These are phyloP conservation scores for Hypoxylon sp. DNA, from an alignment of 2,329 filamentous ascomycete species.

Conservation along the genomic window DNA sequence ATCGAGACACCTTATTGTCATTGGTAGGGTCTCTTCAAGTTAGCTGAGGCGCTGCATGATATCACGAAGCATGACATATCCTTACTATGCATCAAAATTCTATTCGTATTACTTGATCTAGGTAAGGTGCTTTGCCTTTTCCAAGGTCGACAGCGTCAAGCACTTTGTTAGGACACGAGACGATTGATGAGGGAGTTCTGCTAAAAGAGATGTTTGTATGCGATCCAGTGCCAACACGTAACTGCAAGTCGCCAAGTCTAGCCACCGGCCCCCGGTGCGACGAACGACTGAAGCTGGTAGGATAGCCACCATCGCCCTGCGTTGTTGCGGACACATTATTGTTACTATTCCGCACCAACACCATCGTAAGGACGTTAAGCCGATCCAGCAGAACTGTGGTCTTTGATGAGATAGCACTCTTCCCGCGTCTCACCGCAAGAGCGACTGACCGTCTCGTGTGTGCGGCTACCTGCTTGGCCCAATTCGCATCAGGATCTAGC, in stretches of 20 bases:
- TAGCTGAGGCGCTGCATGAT: conserved; percentile 5
- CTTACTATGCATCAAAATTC: background rate
- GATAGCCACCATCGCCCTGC: conserved; percentile 21
- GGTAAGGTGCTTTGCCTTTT: background rate
- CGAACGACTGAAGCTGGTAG: conserved; percentile 5
- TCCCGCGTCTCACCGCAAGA: conserved; percentile 11
- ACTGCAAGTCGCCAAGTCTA: background rate
- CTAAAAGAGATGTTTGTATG: background rate
- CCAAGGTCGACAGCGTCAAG: background rate
- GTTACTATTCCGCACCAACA: conserved; percentile 12
- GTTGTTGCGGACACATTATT: conserved; percentile 5
- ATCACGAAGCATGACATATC: background rate
- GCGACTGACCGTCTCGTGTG: conserved; percentile 6
- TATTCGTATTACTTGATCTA: background rate
- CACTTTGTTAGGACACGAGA: background rate
- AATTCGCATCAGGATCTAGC: conserved; percentile 15
- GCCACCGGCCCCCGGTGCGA: background rate
- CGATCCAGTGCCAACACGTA: background rate
- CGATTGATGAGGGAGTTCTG: too few relatives aligned
- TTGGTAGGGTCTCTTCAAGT: conserved; percentile 15
- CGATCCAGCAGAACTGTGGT: conserved; percentile 17
- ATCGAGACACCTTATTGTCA: background rate
- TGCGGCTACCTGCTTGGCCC: conserved; percentile 12
- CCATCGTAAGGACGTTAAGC: conserved; percentile 20
- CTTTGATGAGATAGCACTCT: conserved; percentile 14